Evolutionary conservation across 2,329 filamentous ascomycete genomes (phyloP), one percentile per base, ranked within the genome.

Genomic region (Fusarium domesticum): DNA sequence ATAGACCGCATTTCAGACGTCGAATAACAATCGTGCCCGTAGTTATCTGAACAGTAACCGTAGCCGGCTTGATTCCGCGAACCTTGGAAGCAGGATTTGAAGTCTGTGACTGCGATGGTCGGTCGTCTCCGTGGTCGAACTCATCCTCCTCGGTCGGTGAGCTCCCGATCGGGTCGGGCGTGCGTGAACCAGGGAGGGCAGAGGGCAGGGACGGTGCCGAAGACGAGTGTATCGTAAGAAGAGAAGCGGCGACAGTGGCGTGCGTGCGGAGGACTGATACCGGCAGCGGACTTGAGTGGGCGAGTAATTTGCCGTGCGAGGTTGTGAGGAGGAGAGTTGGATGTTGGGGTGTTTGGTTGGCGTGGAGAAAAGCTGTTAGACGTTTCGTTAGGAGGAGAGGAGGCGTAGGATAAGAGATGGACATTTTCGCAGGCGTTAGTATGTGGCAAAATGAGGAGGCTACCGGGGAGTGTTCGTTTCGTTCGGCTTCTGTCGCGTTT

Each of bases 351-450:
- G 76, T 76, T 51, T 81, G 76, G 62, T 81, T 79, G 49, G 74
- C 67, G 59, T 74, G 71, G 36, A 85, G 77, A 64, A 84, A 84
- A 47, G 75, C 68, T 19, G 80, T 81, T 53, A 85, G 75, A 49
- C 79, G 79, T 63, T 83, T 84, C 28, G 78, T 83, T 48, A 89
- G 73, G 67, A 89, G 73, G 45, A 82, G 72, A 18, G 78, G 77
- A 30, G 78, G 77, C 30, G 75, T 73, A 18, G 73, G 70, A 38
- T 61, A 60, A 16, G 63, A 57, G 47, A 63, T 56, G 35, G 69
- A 64, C 68, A 70, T 71, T 47, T 39, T 37, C 19, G 20, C 17
- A 19, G 11, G n/a, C 16, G 37, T 43, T 32, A 23, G 15, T 33
- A 32, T 39, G 33, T 42, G 31, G 19, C 14, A 4, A 43, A 39